A percentile compares a stretch with the other conserved stretches of the same genome.
phyloP scores from a whole-genome alignment of 305 asterid genomes.

The Plantago lanceolata region DNA sequence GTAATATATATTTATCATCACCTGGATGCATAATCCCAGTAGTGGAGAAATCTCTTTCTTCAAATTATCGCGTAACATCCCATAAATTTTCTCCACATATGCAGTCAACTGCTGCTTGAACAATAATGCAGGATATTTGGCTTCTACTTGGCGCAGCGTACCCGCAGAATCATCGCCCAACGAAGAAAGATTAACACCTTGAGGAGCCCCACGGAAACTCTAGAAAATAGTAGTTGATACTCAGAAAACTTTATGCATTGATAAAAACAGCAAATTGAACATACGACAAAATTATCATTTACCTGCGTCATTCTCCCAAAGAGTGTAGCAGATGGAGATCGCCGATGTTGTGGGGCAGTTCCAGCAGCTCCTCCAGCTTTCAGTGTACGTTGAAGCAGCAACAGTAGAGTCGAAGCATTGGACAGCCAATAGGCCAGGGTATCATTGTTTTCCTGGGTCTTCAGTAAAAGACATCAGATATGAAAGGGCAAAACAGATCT shows the following conservation, averaged over 20 bases:
- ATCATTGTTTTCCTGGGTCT: conserved; percentile 89
- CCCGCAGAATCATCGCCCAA: conserved; percentile 54
- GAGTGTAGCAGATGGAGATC: conserved; percentile 72
- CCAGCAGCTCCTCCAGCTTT: conserved; percentile 94
- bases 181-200: conserved; percentile 72
- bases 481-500: conserved; percentile 16
- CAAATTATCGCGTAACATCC: conserved; percentile 90
- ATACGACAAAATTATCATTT: conserved; percentile 17
- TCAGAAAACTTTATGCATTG: conserved; percentile 20
- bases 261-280: conserved; percentile 16
- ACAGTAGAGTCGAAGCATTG: conserved; percentile 84
- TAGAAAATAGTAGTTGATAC: conserved; percentile 23
- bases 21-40: conserved; percentile 95
- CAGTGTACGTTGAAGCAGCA: conserved; percentile 82
- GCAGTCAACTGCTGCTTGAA: conserved; percentile 97
- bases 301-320: conserved; percentile 99
- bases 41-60: conserved; percentile 91
- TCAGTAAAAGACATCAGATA: conserved; percentile 27
- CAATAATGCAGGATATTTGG: conserved; percentile 72
- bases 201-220: conserved; percentile 95
- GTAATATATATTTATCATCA: conserved; percentile 20
- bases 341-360: conserved; percentile 50
- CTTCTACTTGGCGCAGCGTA: conserved; percentile 61
- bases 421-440: conserved; percentile 90
- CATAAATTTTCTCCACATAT: conserved; percentile 90